Conservation (phyloP, 345 rosid species). For the Garcia nutans region DNA sequence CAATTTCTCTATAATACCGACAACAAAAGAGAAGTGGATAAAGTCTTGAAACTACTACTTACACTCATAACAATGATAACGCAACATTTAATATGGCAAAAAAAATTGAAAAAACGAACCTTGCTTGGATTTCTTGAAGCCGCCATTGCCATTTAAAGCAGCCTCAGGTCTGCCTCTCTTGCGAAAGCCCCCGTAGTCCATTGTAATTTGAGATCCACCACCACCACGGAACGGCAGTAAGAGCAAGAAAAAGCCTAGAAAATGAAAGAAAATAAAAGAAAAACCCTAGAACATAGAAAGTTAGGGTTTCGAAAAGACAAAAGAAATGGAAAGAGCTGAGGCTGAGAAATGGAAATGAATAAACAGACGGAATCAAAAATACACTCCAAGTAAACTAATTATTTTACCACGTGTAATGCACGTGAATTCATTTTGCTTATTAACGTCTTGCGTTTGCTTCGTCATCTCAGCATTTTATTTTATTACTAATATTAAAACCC, state of each 20-base stretch:
- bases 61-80: neutral
- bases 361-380: neutral
- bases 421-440: too few species aligned
- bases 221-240: neutral
- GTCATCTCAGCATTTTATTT: too few species aligned
- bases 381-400: too few species aligned
- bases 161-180: slow-evolving; percentile 51
- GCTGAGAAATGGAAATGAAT: neutral
- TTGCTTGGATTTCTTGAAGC: slow-evolving; percentile 61
- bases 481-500: too few species aligned
- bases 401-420: too few species aligned
- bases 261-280: neutral
- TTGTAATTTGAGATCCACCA: slow-evolving; percentile 3
- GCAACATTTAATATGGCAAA: neutral
- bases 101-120: slow-evolving; percentile 23
- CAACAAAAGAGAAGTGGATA: neutral
- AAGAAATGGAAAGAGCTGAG: neutral
- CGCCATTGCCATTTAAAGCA: slow-evolving; percentile 62
- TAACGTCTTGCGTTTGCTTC: too few species aligned
- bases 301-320: slow-evolving; percentile 19
- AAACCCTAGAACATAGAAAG: neutral
- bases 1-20: neutral
- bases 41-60: neutral
- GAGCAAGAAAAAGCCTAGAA: neutral
- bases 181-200: slow-evolving; percentile 27